A percentile compares a stretch with the other conserved stretches of the same genome.
Evolutionary conservation across 106 monocot genomes (phyloP).

Genomic region (Acorus gramineus): DNA sequence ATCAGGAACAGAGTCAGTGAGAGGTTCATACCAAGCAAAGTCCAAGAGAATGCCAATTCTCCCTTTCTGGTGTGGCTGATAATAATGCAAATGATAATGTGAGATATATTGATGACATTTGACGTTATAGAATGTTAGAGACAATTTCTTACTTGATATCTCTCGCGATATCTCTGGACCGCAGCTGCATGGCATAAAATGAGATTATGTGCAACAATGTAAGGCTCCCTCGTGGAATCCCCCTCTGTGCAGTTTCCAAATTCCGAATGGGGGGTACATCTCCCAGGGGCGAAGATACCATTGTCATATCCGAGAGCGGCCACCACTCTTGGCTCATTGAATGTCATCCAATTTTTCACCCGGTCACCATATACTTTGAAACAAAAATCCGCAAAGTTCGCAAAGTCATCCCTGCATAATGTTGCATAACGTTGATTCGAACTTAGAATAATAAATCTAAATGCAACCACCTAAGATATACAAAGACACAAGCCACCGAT

Average conservation of each 20-base stretch:
- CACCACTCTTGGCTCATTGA: slow-evolving; percentile 86
- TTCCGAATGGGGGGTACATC: slow-evolving; percentile 51
- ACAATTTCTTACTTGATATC: slow-evolving; percentile 54
- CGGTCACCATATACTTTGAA: slow-evolving; percentile 92
- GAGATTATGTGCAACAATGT: slow-evolving; percentile 76
- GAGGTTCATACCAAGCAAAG: slow-evolving; percentile 94
- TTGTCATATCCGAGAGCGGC: slow-evolving; percentile 86
- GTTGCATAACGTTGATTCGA: slow-evolving; percentile 16
- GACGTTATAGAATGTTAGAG: background rate
- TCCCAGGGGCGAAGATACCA: slow-evolving; percentile 61
- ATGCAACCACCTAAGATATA: no score
- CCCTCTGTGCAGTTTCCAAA: slow-evolving; percentile 37
- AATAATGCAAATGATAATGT: no score
- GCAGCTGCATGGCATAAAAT: slow-evolving; percentile 82
- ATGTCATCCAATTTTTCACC: slow-evolving; percentile 95
- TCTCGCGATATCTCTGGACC: slow-evolving; percentile 66
- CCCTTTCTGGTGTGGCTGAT: slow-evolving; percentile 72
- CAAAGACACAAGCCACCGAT: no score
- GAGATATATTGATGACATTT: no score
- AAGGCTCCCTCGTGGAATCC: slow-evolving; percentile 88
- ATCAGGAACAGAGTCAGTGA: slow-evolving; percentile 50
- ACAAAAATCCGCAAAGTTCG: slow-evolving; percentile 85
- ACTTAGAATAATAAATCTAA: background rate
- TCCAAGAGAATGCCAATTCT: slow-evolving; percentile 88
- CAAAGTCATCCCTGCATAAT: slow-evolving; percentile 48